Percentiles rank a stretch among this genome's conserved stretches.
Conservation (phyloP, 352 stramenopile species). For the Aphanomyces euteiches region DNA sequence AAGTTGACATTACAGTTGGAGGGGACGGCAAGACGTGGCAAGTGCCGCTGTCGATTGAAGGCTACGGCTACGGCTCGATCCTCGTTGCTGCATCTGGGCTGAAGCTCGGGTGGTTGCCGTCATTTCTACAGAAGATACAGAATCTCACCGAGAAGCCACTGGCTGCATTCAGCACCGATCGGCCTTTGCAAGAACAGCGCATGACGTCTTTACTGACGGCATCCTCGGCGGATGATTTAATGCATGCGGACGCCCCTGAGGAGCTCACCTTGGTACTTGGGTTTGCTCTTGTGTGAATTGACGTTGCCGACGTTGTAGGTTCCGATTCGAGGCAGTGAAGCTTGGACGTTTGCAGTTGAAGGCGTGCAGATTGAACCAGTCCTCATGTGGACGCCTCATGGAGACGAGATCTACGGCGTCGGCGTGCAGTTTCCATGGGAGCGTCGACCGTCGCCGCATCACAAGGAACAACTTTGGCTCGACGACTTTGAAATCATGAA, state of each 20-base stretch:
- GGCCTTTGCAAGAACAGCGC: conserved; percentile 33
- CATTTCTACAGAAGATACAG: conserved; percentile 51
- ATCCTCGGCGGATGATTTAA: neutral
- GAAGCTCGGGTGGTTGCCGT: conserved; percentile 29
- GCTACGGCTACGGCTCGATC: conserved; percentile 60
- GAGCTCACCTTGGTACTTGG: conserved; percentile 1
- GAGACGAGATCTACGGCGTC: conserved; percentile 46
- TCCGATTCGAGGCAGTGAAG: conserved; percentile 40
- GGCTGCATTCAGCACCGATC: conserved; percentile 40
- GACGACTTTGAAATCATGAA: conserved; percentile 70
- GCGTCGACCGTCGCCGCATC: conserved; percentile 68
- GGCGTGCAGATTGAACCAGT: conserved; percentile 81
- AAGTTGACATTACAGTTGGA: conserved; percentile 32
- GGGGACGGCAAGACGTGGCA: conserved; percentile 3
- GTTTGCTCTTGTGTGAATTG: neutral
- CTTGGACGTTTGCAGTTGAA: conserved; percentile 80
- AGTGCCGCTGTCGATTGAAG: conserved; percentile 45
- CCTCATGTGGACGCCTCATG: conserved; percentile 55
- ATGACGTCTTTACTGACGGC: conserved; percentile 28
- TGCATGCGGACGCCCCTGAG: neutral
- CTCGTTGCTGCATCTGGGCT: conserved; percentile 30
- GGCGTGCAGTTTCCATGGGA: conserved; percentile 86
- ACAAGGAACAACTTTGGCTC: conserved; percentile 55
- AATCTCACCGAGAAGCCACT: conserved; percentile 50
- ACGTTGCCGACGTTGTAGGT: conserved; percentile 44